Percentiles rank a stretch among this genome's conserved stretches.
phyloP scores from a whole-genome alignment of 345 rosid genomes.

The Nasturtium officinale region DNA sequence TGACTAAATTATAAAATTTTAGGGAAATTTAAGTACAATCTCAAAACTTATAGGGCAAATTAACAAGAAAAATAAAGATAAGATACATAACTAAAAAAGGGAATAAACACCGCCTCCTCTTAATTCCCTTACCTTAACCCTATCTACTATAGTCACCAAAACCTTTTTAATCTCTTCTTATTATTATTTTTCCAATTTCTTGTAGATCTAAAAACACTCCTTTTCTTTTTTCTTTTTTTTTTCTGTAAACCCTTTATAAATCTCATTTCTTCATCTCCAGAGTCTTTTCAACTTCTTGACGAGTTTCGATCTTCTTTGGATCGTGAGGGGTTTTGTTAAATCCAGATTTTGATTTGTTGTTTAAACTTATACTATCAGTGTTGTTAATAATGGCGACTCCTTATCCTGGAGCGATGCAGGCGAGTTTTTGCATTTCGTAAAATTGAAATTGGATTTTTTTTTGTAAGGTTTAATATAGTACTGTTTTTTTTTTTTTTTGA shows the following conservation, averaged over 20 bases:
- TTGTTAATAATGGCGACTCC: slow-evolving; percentile 58
- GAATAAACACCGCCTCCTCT: slow-evolving; percentile 34
- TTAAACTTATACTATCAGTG: slow-evolving; percentile 26
- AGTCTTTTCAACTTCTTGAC: not conserved
- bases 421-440: not conserved
- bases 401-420: slow-evolving; percentile 75
- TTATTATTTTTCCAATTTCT: not conserved
- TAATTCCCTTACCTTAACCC: slow-evolving; percentile 36
- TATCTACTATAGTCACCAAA: slow-evolving; percentile 35
- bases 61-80: not conserved
- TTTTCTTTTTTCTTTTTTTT: not conserved
- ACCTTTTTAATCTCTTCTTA: slow-evolving; percentile 11
- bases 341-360: slow-evolving; percentile 31
- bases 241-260: slow-evolving; percentile 40
- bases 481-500: not conserved
- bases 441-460: not conserved
- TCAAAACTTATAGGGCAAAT: not conserved
- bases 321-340: slow-evolving; percentile 23
- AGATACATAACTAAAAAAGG: slow-evolving; percentile 11
- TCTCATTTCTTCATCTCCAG: slow-evolving; percentile 26
- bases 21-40: slow-evolving; percentile 30
- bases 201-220: slow-evolving; percentile 28
- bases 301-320: slow-evolving; percentile 10
- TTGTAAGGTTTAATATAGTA: not conserved
- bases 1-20: not conserved